A percentile compares a stretch with the other conserved stretches of the same genome.
Evolutionary conservation across 306 rosid species (phyloP).

Genomic region (Gynostemma pentaphyllum): DNA sequence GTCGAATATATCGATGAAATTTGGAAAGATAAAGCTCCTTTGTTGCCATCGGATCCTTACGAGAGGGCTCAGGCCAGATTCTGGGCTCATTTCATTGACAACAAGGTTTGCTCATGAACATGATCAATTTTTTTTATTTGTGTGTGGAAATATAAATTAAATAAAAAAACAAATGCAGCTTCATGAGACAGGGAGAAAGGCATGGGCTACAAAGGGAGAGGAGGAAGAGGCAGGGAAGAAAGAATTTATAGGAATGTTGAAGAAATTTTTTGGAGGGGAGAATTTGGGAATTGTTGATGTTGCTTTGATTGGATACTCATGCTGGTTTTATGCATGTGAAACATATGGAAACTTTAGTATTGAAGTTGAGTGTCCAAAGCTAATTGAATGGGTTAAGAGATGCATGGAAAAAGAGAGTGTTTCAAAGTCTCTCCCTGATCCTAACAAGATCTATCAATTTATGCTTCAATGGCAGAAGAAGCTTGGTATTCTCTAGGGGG

Average conservation of each 20-base stretch:
- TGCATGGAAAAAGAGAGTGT: background rate
- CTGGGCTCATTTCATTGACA: constrained; percentile 30
- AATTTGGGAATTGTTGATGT: too few relatives aligned
- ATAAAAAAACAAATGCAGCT: too few relatives aligned
- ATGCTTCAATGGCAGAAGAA: too few relatives aligned
- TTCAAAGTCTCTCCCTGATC: background rate
- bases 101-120: constrained; percentile 6
- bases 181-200: background rate
- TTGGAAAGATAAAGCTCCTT: constrained; percentile 17
- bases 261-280: constrained; percentile 22
- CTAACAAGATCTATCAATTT: background rate
- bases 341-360: too few relatives aligned
- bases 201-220: constrained; percentile 8
- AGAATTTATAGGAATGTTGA: background rate
- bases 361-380: background rate
- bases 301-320: too few relatives aligned
- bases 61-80: constrained; percentile 29
- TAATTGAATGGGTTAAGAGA: background rate
- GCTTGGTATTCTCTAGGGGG: too few relatives aligned
- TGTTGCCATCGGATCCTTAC: constrained; percentile 30
- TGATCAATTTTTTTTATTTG: background rate
- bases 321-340: too few relatives aligned
- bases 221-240: constrained; percentile 1
- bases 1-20: constrained; percentile 34
- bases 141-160: too few relatives aligned